Evolutionary conservation across 2,329 filamentous ascomycete species (phyloP).

Genomic region (Tolypocladium inflatum): DNA sequence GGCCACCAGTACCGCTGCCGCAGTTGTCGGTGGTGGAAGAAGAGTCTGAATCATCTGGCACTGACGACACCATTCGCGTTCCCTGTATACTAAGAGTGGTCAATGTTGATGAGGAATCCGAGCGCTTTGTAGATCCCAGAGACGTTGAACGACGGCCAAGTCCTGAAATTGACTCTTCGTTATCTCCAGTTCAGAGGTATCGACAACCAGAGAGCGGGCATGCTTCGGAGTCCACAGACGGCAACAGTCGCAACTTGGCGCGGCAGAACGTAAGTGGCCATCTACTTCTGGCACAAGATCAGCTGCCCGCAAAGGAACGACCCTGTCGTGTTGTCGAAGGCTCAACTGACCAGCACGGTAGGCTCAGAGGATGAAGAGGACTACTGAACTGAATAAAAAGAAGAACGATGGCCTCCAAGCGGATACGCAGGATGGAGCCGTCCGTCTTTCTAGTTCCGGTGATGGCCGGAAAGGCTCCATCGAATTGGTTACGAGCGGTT

Average conservation of each 20-base stretch:
- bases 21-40: not conserved
- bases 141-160: not conserved
- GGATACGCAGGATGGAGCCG: not conserved
- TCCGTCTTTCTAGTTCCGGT: too few relatives aligned
- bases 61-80: not conserved
- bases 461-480: too few relatives aligned
- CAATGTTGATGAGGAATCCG: not conserved
- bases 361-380: not conserved
- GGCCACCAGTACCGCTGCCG: not conserved
- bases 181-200: not conserved
- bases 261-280: not conserved
- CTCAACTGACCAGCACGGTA: not conserved
- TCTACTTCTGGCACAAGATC: not conserved
- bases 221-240: not conserved
- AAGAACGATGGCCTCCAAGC: not conserved
- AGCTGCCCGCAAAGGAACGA: not conserved
- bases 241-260: not conserved
- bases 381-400: not conserved
- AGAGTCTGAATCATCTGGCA: not conserved
- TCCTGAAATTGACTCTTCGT: not conserved
- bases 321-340: too few relatives aligned
- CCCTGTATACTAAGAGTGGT: not conserved
- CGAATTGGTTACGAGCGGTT: too few relatives aligned
- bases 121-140: not conserved
- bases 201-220: not conserved